Conservation (phyloP, 2,329 filamentous ascomycete species). For the Neoscytalidium dimidiatum region DNA sequence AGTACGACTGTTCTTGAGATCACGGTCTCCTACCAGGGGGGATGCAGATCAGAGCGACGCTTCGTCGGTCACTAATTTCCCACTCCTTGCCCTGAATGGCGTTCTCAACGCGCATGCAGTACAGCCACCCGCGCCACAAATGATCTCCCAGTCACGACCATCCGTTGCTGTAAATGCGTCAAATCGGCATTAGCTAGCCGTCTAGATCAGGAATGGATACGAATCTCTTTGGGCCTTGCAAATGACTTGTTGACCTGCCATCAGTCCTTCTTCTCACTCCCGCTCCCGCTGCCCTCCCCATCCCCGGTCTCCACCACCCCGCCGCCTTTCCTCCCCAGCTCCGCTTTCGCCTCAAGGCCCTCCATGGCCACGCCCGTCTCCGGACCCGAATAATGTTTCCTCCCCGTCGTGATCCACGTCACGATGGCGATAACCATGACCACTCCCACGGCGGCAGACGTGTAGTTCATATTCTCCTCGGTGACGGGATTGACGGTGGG, state of each 20-base stretch:
- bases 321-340: not conserved
- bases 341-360: not conserved
- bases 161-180: not conserved
- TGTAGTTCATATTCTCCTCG: constrained; percentile 61
- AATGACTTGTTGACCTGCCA: too few relatives aligned
- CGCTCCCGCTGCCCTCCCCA: not conserved
- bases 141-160: not conserved
- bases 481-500: constrained; percentile 54
- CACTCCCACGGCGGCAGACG: constrained; percentile 56
- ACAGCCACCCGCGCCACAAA: not conserved
- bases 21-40: too few relatives aligned
- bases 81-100: not conserved
- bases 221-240: too few relatives aligned
- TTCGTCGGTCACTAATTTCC: too few relatives aligned
- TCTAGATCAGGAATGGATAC: too few relatives aligned
- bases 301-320: not conserved
- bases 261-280: not conserved
- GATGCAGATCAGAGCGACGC: not conserved
- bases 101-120: accelerated
- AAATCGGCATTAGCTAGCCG: too few relatives aligned
- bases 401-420: constrained; percentile 56
- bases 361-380: constrained; percentile 22
- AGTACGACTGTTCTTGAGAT: not conserved
- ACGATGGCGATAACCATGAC: constrained; percentile 53
- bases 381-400: constrained; percentile 54